Evolutionary conservation across 768 basidiomycete species (phyloP).

Genomic region (Psilocybe tampanensis): DNA sequence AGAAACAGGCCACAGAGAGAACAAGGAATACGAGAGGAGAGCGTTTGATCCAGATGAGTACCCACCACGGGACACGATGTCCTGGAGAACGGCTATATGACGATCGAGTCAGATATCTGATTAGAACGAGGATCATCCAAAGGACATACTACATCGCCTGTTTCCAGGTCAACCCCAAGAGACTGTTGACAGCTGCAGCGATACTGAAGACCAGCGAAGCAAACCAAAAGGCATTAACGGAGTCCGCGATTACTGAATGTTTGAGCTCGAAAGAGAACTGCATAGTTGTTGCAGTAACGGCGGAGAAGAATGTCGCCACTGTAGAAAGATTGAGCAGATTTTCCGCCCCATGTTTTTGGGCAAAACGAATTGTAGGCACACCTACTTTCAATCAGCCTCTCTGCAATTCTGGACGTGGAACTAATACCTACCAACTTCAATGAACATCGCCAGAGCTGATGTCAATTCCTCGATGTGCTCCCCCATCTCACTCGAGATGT

Average conservation of each 20-base stretch:
- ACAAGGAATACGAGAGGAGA: constrained; percentile 84
- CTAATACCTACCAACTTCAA: constrained; percentile 63
- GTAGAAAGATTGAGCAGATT: constrained; percentile 77
- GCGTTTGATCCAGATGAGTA: constrained; percentile 85
- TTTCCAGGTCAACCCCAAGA: constrained; percentile 80
- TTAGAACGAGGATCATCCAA: neutral
- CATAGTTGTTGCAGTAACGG: constrained; percentile 72
- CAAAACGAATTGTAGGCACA: constrained; percentile 76
- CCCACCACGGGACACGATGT: constrained; percentile 81
- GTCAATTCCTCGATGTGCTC: constrained; percentile 74
- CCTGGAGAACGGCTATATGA: constrained; percentile 66
- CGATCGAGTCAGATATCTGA: constrained; percentile 9
- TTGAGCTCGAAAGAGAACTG: constrained; percentile 62
- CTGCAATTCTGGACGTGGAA: neutral
- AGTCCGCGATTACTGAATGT: constrained; percentile 38
- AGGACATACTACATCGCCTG: constrained; percentile 78
- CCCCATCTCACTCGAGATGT: constrained; percentile 73
- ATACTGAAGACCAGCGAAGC: constrained; percentile 77
- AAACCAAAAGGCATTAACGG: constrained; percentile 78
- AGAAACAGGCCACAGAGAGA: constrained; percentile 83
- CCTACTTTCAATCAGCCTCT: constrained; percentile 37
- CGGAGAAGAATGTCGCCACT: constrained; percentile 78
- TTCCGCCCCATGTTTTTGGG: constrained; percentile 70
- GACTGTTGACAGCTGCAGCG: constrained; percentile 74
- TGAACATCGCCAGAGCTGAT: constrained; percentile 69